A percentile compares a stretch with the other conserved stretches of the same genome.
phyloP scores from a whole-genome alignment of 352 stramenopile species.

The Phytophthora gonapodyides region DNA sequence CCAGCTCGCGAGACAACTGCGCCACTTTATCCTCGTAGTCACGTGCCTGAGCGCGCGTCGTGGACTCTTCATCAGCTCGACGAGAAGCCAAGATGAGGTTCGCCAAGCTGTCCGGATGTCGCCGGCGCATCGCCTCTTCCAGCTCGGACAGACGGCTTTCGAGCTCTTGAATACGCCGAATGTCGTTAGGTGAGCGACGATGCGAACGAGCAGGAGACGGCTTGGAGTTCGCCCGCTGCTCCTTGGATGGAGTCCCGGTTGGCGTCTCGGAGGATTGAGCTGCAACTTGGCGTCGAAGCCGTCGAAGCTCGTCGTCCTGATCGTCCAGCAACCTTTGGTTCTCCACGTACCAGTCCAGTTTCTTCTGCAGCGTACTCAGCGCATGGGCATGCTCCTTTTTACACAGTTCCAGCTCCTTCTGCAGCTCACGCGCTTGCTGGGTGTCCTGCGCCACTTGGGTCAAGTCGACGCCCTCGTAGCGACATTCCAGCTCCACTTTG shows the following conservation, averaged over 20 bases:
- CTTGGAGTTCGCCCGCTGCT: conserved; percentile 13
- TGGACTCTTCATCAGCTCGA: conserved; percentile 68
- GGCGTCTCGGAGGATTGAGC: conserved; percentile 7
- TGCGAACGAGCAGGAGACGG: conserved; percentile 24
- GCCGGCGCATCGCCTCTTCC: conserved; percentile 73
- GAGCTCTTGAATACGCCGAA: conserved; percentile 78
- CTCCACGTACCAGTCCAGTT: conserved; percentile 85
- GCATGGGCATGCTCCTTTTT: conserved; percentile 60
- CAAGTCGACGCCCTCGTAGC: conserved; percentile 75
- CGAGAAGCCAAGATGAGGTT: conserved; percentile 78
- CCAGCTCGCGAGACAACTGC: conserved; percentile 52
- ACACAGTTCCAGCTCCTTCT: conserved; percentile 44
- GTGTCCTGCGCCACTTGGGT: conserved; percentile 62
- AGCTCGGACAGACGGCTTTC: conserved; percentile 68
- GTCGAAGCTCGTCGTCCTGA: conserved; percentile 66
- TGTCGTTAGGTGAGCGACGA: conserved; percentile 52
- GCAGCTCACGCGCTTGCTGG: conserved; percentile 47
- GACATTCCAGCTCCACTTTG: conserved; percentile 78
- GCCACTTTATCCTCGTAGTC: conserved; percentile 48
- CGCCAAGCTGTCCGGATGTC: conserved; percentile 78
- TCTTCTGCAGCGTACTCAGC: conserved; percentile 67
- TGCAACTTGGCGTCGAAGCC: conserved; percentile 33
- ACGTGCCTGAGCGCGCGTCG: conserved; percentile 40
- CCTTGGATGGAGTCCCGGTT: conserved; percentile 21
- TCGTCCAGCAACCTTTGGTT: conserved; percentile 83